Conservation (phyloP, 768 basidiomycete species). For the Mycena vulgaris region DNA sequence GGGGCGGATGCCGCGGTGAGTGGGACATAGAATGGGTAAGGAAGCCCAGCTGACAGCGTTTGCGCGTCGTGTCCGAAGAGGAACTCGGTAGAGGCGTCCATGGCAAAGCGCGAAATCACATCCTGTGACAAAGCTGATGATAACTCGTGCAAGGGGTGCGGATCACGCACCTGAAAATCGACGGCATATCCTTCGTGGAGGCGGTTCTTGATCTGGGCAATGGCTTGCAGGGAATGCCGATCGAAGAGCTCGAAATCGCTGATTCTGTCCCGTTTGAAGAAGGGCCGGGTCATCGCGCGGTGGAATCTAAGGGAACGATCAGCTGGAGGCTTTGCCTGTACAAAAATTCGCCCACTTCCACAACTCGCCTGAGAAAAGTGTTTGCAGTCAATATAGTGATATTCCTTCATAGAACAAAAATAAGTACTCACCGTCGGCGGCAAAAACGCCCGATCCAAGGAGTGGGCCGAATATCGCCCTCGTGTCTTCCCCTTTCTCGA, state of each 20-base stretch:
- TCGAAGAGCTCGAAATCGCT: conserved; percentile 77
- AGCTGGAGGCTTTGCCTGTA: not conserved
- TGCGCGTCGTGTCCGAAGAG: conserved; percentile 66
- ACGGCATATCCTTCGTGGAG: conserved; percentile 64
- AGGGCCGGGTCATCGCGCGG: conserved; percentile 77
- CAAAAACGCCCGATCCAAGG: conserved; percentile 73
- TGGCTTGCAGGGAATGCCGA: conserved; percentile 64
- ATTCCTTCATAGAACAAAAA: too few relatives aligned
- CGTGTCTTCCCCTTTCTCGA: conserved; percentile 57
- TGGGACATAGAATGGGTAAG: conserved; percentile 56
- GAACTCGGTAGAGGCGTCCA: conserved; percentile 73
- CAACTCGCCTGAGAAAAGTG: conserved; percentile 55
- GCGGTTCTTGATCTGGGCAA: conserved; percentile 61
- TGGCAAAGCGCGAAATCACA: conserved; percentile 68
- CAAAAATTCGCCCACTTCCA: conserved; percentile 69
- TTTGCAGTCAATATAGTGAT: too few relatives aligned
- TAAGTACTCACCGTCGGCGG: conserved; percentile 63
- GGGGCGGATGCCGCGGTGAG: conserved; percentile 11
- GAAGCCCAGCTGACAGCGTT: conserved; percentile 62
- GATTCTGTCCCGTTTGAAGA: conserved; percentile 75
- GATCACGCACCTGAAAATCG: conserved; percentile 68
- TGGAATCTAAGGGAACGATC: conserved; percentile 64
- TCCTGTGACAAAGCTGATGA: conserved; percentile 52
- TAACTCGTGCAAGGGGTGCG: not conserved
- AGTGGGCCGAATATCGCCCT: conserved; percentile 45